Evolutionary conservation across 225 moss, liverwort and hornwort species (phyloP), one percentile per base, ranked within the genome.

Genomic region (Physcomitrium patens): DNA sequence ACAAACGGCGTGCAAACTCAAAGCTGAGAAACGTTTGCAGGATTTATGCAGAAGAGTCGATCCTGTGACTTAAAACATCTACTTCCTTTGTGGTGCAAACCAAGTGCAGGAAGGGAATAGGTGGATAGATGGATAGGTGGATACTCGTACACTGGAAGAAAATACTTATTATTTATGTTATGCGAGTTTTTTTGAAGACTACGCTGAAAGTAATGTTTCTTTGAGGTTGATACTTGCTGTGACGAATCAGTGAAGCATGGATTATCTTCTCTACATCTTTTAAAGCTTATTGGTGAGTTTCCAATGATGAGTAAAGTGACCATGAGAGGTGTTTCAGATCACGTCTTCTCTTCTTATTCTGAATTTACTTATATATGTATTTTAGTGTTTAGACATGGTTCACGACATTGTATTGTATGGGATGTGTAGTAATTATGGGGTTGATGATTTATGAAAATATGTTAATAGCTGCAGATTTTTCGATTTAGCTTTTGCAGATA

Each of bases 131-230:
- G 2, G 2, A 37, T 37, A 37, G 31, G 74, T 83, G 68, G 80
- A 64, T 72, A 76, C 67, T 78, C 75, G 76, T 72, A 75, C 78
- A 60, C 77, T 86, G 78, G 78, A 80, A 60, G 52, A 37, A 67
- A 67, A 45, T 71, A 74, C 70, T 37, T 78, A 68, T 62, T 71
- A 71, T 12, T 66, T 51, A 60, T 77, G 72, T 58, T 51, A 44
- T 63, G 68, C 60, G 64, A 79, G 67, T 64, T 76, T 48, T 67
- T 75, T 70, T 46, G 23, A 80, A 73, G 65, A 66, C 65, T 60
- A 71, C 28, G 74, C 24, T 72, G 67, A 63, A 50, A 68, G 74
- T 22, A 64, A 50, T 60, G 19, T 71, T 73, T 18, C 59, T 61
- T 74, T 77, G 60, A 46, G 60, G 67, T 76, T 31, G 65, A 59